Evolutionary conservation across 2,329 filamentous ascomycete species (phyloP).

Genomic region (Orbilia oligospora): DNA sequence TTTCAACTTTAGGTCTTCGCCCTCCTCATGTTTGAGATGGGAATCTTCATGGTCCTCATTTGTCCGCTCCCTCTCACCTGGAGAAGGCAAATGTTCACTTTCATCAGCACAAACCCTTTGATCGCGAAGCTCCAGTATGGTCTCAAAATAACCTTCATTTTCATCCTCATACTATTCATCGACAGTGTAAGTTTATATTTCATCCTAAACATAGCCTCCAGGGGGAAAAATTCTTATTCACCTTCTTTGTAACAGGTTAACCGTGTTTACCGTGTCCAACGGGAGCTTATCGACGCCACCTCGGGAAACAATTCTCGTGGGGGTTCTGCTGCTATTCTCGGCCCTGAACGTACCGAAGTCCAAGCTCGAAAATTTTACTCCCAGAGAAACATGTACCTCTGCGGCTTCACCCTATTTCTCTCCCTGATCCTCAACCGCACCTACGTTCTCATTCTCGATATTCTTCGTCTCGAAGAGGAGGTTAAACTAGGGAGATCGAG

Average conservation of each 20-base stretch:
- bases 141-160: constrained; percentile 99
- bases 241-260: constrained; percentile 67
- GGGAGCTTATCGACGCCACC: constrained; percentile 78
- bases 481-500: constrained; percentile 82
- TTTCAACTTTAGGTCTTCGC: constrained; percentile 79
- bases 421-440: constrained; percentile 99
- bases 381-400: constrained; percentile 99
- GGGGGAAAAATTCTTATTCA: neutral
- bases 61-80: constrained; percentile 89
- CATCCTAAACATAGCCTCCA: neutral
- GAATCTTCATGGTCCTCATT: constrained; percentile 82
- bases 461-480: constrained; percentile 91
- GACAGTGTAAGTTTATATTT: constrained; percentile 82
- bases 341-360: constrained; percentile 96
- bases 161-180: constrained; percentile 97
- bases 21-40: constrained; percentile 86
- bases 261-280: constrained; percentile 95
- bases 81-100: constrained; percentile 90
- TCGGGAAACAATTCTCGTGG: constrained; percentile 60
- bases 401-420: constrained; percentile 98
- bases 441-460: constrained; percentile 95
- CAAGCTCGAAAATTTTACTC: constrained; percentile 99
- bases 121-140: constrained; percentile 97
- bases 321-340: constrained; percentile 78
- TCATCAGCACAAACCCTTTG: constrained; percentile 89